Evolutionary conservation across 495 filamentous ascomycete genomes (phyloP), one percentile per base, ranked within the genome.

Genomic region (Immersiella caudata): DNA sequence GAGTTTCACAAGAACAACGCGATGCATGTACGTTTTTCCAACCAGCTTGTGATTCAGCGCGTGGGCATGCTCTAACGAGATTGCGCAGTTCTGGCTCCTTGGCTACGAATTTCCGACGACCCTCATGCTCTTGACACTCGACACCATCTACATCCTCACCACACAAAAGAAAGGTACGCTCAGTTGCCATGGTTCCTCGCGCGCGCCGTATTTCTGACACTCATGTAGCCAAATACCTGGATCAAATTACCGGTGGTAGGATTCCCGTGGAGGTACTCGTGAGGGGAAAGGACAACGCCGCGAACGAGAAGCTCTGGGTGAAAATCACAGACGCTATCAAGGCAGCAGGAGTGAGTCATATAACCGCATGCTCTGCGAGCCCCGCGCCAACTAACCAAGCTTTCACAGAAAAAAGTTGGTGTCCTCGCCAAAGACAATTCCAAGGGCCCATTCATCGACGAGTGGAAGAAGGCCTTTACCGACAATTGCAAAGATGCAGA

Each of bases 31-130:
- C 60, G 90, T 85, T 62, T 40, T 66, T 18, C 51, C 26, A 12
- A 24, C 35, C 29, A 8, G 27, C 27, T 22, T 22, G 33, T 20
- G 25, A 33, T 26, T 0, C n/a, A 24, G 46, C 22, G 11, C 11
- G 9, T 21, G 22, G 27, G 50, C 62, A 52, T 67, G 70, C 62
- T 72, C 69, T 35, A 65, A 74, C 50, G 64, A 20, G 25, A 14
- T 68, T 60, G 29, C 72, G 50, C 80, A 99, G 93, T 97, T 97
- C 81, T 99, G 95, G 95, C 85, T 99, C 58, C 86, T 99, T 66
- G 95, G 95, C 69, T 99, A 98, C 83, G 95, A 99, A 75, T 99
- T 99, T 73, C 95, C 95, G 52, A 93, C 95, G 16, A 98, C 95
- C 0, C 84, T 98, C 50, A 90, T 99, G 79, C 84, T 99, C 54